phyloP scores from a whole-genome alignment of 352 stramenopile species.

The Globisporangium rhizosaccharum region DNA sequence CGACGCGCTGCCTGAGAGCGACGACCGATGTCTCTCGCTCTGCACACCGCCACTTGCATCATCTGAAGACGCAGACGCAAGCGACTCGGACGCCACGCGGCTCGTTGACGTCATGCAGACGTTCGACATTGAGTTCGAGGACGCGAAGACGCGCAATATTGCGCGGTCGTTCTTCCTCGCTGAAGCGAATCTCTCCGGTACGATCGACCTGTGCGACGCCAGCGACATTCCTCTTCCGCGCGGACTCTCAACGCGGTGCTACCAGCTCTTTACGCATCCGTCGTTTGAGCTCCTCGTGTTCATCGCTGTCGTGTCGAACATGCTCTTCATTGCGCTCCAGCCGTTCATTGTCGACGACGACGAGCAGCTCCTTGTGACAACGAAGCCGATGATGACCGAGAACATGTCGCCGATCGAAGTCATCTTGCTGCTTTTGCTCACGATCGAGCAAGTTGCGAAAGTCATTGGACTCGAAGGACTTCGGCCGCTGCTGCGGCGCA shows the following conservation, averaged over 20 bases:
- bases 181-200: constrained; percentile 37
- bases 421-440: constrained; percentile 58
- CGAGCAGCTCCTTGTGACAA: constrained; percentile 26
- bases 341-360: constrained; percentile 51
- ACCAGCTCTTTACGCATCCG: constrained; percentile 60
- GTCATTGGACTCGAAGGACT: constrained; percentile 61
- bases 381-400: constrained; percentile 32
- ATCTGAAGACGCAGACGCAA: neutral
- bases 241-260: constrained; percentile 50
- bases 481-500: constrained; percentile 41
- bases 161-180: constrained; percentile 57
- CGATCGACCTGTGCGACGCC: constrained; percentile 35
- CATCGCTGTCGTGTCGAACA: constrained; percentile 50
- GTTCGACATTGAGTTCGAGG: constrained; percentile 76
- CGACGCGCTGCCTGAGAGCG: constrained; percentile 39
- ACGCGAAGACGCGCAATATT: constrained; percentile 38
- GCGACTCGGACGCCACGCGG: constrained; percentile 7
- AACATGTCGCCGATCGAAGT: constrained; percentile 57
- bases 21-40: constrained; percentile 70
- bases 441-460: constrained; percentile 61
- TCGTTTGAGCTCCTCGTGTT: constrained; percentile 75
- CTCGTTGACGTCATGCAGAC: constrained; percentile 26
- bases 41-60: constrained; percentile 11
- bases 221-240: constrained; percentile 45
- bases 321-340: constrained; percentile 60